Conservation (phyloP, 1,284 basidiomycete genomes). For the Kwoniella shivajii region DNA sequence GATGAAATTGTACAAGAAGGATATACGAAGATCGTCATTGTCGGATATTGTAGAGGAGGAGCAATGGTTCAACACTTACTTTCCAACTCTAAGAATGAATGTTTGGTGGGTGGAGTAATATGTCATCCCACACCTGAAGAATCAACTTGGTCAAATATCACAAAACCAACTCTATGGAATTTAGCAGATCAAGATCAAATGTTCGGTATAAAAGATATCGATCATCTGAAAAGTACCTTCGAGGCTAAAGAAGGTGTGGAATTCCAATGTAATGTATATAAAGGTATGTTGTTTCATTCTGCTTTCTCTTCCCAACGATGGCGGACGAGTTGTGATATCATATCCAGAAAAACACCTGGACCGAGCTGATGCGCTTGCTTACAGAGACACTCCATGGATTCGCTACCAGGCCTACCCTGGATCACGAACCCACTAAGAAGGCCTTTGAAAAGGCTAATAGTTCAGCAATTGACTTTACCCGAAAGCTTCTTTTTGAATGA, state of each 20-base stretch:
- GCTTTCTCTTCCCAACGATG: no score
- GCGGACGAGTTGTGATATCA: no score
- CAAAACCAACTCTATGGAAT: slow-evolving; percentile 60
- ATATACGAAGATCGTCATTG: slow-evolving; percentile 63
- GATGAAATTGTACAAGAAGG: slow-evolving; percentile 57
- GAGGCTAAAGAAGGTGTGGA: slow-evolving; percentile 35
- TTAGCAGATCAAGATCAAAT: slow-evolving; percentile 63
- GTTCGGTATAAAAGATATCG: slow-evolving; percentile 56
- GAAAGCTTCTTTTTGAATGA: slow-evolving; percentile 33
- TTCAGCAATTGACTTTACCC: slow-evolving; percentile 56
- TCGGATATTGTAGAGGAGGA: slow-evolving; percentile 71
- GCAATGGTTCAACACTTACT: slow-evolving; percentile 38
- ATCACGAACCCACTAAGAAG: slow-evolving; percentile 57
- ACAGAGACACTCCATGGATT: slow-evolving; percentile 64
- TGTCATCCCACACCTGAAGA: slow-evolving; percentile 61
- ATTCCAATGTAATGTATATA: slow-evolving; percentile 63
- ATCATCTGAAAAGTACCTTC: slow-evolving; percentile 58
- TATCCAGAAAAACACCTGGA: no score
- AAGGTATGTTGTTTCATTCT: slow-evolving; percentile 56
- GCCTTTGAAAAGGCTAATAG: slow-evolving; percentile 60
- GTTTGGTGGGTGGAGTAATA: slow-evolving; percentile 60
- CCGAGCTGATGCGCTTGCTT: background rate
- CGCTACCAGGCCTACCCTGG: slow-evolving; percentile 60
- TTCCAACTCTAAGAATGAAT: slow-evolving; percentile 27
- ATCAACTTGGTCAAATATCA: slow-evolving; percentile 57